Conservation (phyloP, 2,329 filamentous ascomycete genomes). For the Mycocentrospora acerina region DNA sequence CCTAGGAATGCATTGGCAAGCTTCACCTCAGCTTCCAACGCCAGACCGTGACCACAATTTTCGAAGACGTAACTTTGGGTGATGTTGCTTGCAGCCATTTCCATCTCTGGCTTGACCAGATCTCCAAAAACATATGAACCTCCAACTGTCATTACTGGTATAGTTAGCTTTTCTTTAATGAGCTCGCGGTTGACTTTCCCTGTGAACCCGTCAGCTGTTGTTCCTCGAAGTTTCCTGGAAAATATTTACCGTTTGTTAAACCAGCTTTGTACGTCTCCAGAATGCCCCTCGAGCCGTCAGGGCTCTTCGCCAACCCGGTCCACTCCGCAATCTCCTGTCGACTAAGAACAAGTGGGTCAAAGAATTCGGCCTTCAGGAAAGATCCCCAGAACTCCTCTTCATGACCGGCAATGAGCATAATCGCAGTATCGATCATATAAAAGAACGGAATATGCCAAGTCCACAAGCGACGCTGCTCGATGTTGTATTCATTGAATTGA, state of each 20-base stretch:
- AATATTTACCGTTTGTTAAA: slow-evolving; percentile 27
- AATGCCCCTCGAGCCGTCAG: slow-evolving; percentile 36
- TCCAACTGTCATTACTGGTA: slow-evolving; percentile 38
- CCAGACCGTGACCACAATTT: slow-evolving; percentile 38
- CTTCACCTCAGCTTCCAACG: slow-evolving; percentile 21
- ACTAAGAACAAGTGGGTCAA: slow-evolving; percentile 36
- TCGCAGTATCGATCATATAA: slow-evolving; percentile 35
- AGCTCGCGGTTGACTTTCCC: slow-evolving; percentile 29
- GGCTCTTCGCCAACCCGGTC: slow-evolving; percentile 35
- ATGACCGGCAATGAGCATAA: slow-evolving; percentile 39
- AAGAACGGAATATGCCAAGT: slow-evolving; percentile 38
- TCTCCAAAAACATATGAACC: slow-evolving; percentile 40
- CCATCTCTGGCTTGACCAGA: slow-evolving; percentile 31
- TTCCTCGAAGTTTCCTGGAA: not conserved
- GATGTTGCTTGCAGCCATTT: slow-evolving; percentile 31
- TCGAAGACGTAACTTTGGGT: slow-evolving; percentile 35
- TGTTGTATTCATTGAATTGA: slow-evolving; percentile 35
- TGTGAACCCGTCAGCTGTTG: slow-evolving; percentile 1
- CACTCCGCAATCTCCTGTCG: slow-evolving; percentile 26
- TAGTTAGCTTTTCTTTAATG: slow-evolving; percentile 28
- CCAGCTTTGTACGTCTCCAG: slow-evolving; percentile 39
- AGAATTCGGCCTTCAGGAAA: slow-evolving; percentile 42
- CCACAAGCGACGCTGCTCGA: slow-evolving; percentile 38
- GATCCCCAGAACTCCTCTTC: slow-evolving; percentile 40
- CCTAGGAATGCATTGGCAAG: slow-evolving; percentile 8